Conservation (phyloP, 805 yeast genomes). For the Barnettozyma wickerhamii region DNA sequence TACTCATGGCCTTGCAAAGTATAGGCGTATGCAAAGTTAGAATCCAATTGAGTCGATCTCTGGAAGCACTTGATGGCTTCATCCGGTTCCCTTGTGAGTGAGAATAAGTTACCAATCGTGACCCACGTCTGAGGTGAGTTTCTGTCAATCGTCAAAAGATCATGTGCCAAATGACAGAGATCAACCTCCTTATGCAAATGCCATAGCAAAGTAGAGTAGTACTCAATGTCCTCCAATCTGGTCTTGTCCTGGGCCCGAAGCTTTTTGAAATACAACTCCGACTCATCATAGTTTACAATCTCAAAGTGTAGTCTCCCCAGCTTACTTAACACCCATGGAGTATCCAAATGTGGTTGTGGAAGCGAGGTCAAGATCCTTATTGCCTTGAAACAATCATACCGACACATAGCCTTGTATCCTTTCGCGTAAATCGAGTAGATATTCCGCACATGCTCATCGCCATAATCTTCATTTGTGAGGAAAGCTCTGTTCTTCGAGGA, state of each 20-base stretch:
- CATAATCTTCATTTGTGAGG: constrained; percentile 22
- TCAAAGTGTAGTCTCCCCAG: constrained; percentile 83
- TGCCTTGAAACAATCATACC: constrained; percentile 78
- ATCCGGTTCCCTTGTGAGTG: constrained; percentile 78
- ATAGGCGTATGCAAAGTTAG: constrained; percentile 78
- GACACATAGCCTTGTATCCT: constrained; percentile 54
- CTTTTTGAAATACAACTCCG: constrained; percentile 57
- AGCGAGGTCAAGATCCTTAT: constrained; percentile 61
- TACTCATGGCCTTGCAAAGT: constrained; percentile 93
- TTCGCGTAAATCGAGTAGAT: constrained; percentile 54
- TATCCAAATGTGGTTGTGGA: constrained; percentile 55
- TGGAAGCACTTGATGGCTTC: constrained; percentile 87
- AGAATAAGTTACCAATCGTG: constrained; percentile 82
- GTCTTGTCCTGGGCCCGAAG: constrained; percentile 71
- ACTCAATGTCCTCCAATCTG: constrained; percentile 84
- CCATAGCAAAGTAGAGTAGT: constrained; percentile 88
- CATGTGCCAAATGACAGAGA: constrained; percentile 78
- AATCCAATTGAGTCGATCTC: constrained; percentile 66
- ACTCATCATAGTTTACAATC: constrained; percentile 76
- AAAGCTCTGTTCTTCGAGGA: constrained; percentile 13
- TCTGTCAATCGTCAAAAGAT: constrained; percentile 60
- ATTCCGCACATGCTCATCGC: constrained; percentile 40
- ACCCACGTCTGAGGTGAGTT: constrained; percentile 88
- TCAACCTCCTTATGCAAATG: constrained; percentile 80
- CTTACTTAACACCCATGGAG: constrained; percentile 85